Base-by-base conservation (phyloP, 495 filamentous ascomycete species). In the Penicillium atrosanguineum region DNA sequence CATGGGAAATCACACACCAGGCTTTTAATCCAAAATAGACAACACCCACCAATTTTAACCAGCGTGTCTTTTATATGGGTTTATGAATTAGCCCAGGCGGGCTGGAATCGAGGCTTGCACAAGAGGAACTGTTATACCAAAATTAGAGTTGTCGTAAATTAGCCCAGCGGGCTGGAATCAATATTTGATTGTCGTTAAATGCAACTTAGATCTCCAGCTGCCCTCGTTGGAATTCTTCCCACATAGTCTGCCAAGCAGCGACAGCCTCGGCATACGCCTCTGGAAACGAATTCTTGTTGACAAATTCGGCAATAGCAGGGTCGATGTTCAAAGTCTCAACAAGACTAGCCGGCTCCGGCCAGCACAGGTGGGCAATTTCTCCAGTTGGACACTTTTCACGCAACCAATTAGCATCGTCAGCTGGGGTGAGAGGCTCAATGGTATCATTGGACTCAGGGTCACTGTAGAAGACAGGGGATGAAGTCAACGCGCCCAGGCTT, bases 361-460 rank as follows among this genome's bases (percentile, higher is more conserved):
- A 56, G 3, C 15, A 5, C 16, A 56, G 37, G 1, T 43, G 9
- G 25, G 8, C 8, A 7, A 56, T 40, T 7, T 56, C 23, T 20
- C 48, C 53, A 18, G 16, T 42, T 9, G 47, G 53, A 5, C 36
- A 51, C 3, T n/a, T 16, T 25, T 46, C 2, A 18, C 5, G n/a
- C 2, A 59, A 29, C 56, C 56, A 59, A 4, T 46, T 46, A 19
- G 21, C 46, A 5, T 59, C 42, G 4, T 39, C 44, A n/a, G 19
- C 37, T 0, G 23, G 14, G n/a, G 3, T 29, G 11, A 16, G 8
- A 14, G 2, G 21, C 18, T 14, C 14, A 16, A 40, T 18, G 19
- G 38, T 40, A 38, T 56, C 48, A 1, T 51, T 7, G 5, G 53
- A 56, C 53, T 46, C 47, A 4, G 34, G 18, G 26, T 56, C 53